Evolutionary conservation across 2,329 filamentous ascomycete genomes (phyloP), one percentile per base, ranked within the genome.

Genomic region (Zymoseptoria crescenta): DNA sequence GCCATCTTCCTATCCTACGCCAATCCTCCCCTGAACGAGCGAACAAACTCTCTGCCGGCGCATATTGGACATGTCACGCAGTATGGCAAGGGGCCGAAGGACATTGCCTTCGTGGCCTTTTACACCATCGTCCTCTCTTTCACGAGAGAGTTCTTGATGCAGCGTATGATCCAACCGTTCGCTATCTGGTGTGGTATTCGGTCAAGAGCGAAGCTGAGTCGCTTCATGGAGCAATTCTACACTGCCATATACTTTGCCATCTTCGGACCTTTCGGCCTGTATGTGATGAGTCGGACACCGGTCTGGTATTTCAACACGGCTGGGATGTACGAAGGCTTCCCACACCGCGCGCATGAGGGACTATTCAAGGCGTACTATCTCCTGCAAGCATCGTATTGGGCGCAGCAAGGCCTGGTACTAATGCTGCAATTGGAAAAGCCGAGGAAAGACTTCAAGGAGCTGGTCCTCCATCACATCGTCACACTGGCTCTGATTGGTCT

Each of bases 151-250:
- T 96, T 96, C 74, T 82, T 96, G 76, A 96, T 96, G 92, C 92
- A 96, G 76, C 87, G 91, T 69, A 69, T 96, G 55, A 84, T 96
- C 59, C 85, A 87, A 10, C 92, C 91, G 0, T 79, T 92, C 62
- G 90, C 91, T 5, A 80, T 84, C 50, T 80, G 78, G 65, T 85
- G 80, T 57, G 88, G 89, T 16, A 85, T 96, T 70, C 81, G 78
- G 61, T 84, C 83, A 63, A 83, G 86, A 58, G 85, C 81, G 64
- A 96, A 96, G 78, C 91, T 94, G 70, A 83, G 87, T 16, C 87
- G 92, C 35, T 96, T 96, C 80, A 94, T 96, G 89, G 92, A 97
- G 75, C 92, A 97, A 76, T 85, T 88, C 70, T 97, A 97, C 76
- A 96, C 92, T 1, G 92, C 91, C 27, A 79, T 96, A 56, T 96